These are phyloP conservation scores for Solanum sejunctum DNA, from an alignment of 257 asterid genomes.

Conservation along the genomic window DNA sequence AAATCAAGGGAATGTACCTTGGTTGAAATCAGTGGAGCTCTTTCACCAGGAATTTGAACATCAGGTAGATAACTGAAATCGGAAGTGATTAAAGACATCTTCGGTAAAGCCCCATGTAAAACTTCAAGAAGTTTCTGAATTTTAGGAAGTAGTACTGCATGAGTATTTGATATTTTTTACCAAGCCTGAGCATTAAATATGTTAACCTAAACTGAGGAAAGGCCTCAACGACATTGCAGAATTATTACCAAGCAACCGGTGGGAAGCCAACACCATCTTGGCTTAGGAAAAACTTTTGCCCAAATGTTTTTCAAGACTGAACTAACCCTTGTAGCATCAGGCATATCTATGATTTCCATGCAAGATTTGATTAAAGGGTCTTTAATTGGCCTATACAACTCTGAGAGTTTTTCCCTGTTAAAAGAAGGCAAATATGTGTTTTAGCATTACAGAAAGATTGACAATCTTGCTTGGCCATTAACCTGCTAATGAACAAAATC, in stretches of 20 bases:
- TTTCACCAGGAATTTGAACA: constrained; percentile 80
- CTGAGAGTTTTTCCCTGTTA: constrained; percentile 51
- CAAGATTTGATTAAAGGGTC: constrained; percentile 66
- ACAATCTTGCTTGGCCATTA: neutral
- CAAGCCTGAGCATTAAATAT: neutral
- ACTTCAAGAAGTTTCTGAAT: constrained; percentile 85
- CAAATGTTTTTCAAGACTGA: constrained; percentile 28
- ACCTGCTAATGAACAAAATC: neutral
- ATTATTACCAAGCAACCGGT: constrained; percentile 75
- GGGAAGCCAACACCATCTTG: constrained; percentile 96
- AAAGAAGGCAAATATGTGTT: neutral
- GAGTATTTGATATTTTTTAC: neutral
- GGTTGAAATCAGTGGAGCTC: constrained; percentile 91
- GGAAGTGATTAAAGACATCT: constrained; percentile 92
- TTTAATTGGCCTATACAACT: constrained; percentile 62
- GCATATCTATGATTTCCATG: constrained; percentile 59
- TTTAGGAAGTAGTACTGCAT: constrained; percentile 9
- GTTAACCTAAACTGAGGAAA: neutral
- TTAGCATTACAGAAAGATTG: neutral
- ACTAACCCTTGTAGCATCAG: constrained; percentile 32
- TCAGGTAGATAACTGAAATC: constrained; percentile 96
- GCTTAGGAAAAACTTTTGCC: constrained; percentile 74
- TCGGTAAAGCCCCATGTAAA: constrained; percentile 85
- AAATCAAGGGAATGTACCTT: constrained; percentile 40
- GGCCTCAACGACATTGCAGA: neutral